A percentile compares a stretch with the other conserved stretches of the same genome.
Conservation (phyloP, 108 stramenopile species). For the Poteriospumella lacustris region DNA sequence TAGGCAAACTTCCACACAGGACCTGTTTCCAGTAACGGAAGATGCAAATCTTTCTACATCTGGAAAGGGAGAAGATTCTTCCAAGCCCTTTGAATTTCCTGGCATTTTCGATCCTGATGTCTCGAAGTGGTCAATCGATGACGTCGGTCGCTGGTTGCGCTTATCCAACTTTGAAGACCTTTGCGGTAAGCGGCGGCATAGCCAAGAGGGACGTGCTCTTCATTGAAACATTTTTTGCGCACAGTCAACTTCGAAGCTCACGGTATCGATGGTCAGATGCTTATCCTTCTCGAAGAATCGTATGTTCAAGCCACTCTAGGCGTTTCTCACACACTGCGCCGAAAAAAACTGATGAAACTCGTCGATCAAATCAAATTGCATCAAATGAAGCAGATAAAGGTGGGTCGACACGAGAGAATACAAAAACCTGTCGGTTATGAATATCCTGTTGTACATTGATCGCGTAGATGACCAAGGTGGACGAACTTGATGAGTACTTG, state of each 20-base stretch:
- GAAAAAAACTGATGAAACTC: neutral
- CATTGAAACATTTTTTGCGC: no score
- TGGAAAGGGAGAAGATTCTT: no score
- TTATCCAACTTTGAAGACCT: no score
- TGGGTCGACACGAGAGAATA: no score
- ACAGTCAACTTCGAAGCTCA: constrained; percentile 10
- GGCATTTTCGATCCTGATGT: no score
- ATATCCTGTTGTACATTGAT: neutral
- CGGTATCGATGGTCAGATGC: neutral
- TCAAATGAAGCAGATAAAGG: neutral
- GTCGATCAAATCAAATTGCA: neutral
- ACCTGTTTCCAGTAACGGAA: constrained; percentile 27
- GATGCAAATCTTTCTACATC: neutral
- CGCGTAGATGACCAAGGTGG: neutral
- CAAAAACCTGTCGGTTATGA: no score
- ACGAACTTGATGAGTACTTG: constrained; percentile 45
- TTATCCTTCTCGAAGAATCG: neutral
- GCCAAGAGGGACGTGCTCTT: no score
- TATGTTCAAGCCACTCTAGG: neutral
- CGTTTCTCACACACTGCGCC: neutral
- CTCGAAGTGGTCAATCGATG: neutral
- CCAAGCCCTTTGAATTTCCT: no score
- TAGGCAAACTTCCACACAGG: constrained; percentile 26
- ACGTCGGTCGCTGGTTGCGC: neutral
- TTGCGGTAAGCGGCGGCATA: no score